Evolutionary conservation across 768 basidiomycete species (phyloP), one percentile per base, ranked within the genome.

Genomic region (Suillus luteus): DNA sequence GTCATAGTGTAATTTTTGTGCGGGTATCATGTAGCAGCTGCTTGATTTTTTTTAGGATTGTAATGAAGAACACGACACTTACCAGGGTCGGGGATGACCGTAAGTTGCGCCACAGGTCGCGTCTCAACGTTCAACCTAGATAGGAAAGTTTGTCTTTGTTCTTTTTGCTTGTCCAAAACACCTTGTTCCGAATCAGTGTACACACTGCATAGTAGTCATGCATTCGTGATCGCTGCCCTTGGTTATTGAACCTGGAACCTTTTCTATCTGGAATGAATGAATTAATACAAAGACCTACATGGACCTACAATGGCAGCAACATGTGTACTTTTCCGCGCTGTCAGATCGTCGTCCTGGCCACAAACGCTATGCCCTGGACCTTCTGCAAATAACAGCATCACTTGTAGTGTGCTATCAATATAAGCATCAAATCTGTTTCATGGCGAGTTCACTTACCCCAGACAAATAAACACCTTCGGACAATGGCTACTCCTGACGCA

Each of bases 11-110:
- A 27, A 27, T 58, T 17, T 24, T 58, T 58, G 55, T 10, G 38
- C 2, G 19, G 22, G 40, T 41, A 58, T 27, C 22, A 55, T 37
- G 55, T 55, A 55, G 55, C 22, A 22, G 40, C 24, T 58, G 57
- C 40, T 58, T 58, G 57, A 58, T 58, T 58, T 54, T 49, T 44
- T 54, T 35, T 35, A 19, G 52, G 33, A 35, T 33, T 33, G 17
- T 54, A 35, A 54, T 54, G 33, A 12, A n/a, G 19, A 35, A n/a
- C 1, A 6, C 19, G 3, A 35, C 31, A 31, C 17, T 54, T 33
- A 3, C 2, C 7, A 1, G 10, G 14, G 1, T 38, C 17, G 9
- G 22, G 38, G 17, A 15, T 31, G 17, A 14, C 27, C 5, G 31
- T 27, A 19, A 52, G 46, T 48, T 48, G 22, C 43, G 43, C 8